Evolutionary conservation across 495 filamentous ascomycete species (phyloP).

Genomic region (Aspergillus baeticus): DNA sequence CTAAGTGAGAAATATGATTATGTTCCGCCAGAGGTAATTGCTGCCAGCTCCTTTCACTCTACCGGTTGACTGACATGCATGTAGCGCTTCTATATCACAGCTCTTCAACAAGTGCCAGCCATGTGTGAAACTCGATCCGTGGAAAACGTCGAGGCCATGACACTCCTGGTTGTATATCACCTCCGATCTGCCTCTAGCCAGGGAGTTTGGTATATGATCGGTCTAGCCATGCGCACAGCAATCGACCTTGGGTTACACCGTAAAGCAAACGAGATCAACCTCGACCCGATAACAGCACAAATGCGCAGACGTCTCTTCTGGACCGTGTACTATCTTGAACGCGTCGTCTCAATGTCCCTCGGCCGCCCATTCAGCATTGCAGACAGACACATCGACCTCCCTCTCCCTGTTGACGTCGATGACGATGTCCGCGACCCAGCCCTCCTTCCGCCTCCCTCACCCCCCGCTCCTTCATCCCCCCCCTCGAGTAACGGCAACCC

Average conservation of each 20-base stretch:
- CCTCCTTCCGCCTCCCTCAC: slow-evolving; percentile 30
- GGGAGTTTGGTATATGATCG: slow-evolving; percentile 58
- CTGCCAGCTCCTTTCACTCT: background rate
- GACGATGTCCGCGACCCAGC: slow-evolving; percentile 47
- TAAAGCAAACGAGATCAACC: slow-evolving; percentile 45
- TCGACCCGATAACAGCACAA: slow-evolving; percentile 47
- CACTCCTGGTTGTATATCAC: slow-evolving; percentile 52
- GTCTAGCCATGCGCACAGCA: slow-evolving; percentile 53
- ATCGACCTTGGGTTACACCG: slow-evolving; percentile 54
- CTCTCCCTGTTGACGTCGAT: slow-evolving; percentile 47
- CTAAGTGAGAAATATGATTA: slow-evolving; percentile 47
- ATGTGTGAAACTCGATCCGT: slow-evolving; percentile 50
- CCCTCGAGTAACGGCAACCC: background rate
- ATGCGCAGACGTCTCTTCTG: slow-evolving; percentile 52
- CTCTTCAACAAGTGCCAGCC: slow-evolving; percentile 49
- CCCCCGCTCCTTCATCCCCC: slow-evolving; percentile 13
- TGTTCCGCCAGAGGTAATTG: slow-evolving; percentile 41
- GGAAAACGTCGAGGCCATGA: slow-evolving; percentile 57
- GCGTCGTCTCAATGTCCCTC: slow-evolving; percentile 50
- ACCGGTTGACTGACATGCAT: background rate
- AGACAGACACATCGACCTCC: slow-evolving; percentile 52
- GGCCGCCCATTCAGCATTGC: slow-evolving; percentile 52
- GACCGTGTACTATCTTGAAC: slow-evolving; percentile 53
- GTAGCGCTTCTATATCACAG: slow-evolving; percentile 47
- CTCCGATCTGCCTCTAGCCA: slow-evolving; percentile 50